Conservation (phyloP, 768 basidiomycete genomes). For the Pulveroboletus sp. region DNA sequence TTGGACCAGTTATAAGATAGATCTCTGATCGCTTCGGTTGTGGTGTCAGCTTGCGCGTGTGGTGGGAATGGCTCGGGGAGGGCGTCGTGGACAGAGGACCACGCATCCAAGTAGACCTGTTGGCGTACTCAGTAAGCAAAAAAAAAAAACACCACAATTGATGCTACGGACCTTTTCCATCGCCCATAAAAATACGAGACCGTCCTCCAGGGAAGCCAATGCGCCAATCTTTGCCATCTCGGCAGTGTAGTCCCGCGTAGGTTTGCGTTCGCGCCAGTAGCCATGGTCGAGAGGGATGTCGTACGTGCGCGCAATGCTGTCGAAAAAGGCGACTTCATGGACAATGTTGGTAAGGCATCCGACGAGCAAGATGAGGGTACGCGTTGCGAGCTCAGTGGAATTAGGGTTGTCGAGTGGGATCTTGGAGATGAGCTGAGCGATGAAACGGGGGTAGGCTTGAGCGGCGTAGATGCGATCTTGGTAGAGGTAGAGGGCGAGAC, state of each 20-base stretch:
- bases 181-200: slow-evolving; percentile 69
- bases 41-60: slow-evolving; percentile 1
- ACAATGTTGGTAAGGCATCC: slow-evolving; percentile 55
- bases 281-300: slow-evolving; percentile 38
- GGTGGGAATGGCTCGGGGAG: not conserved
- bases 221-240: slow-evolving; percentile 57
- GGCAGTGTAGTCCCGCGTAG: slow-evolving; percentile 66
- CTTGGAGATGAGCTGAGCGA: slow-evolving; percentile 57
- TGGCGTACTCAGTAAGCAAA: not conserved
- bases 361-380: slow-evolving; percentile 43
- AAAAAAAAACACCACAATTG: too few relatives aligned
- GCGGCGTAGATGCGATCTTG: slow-evolving; percentile 75
- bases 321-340: slow-evolving; percentile 58
- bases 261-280: slow-evolving; percentile 48
- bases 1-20: slow-evolving; percentile 58
- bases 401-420: slow-evolving; percentile 40
- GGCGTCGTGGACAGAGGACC: slow-evolving; percentile 44
- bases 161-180: slow-evolving; percentile 59
- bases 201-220: slow-evolving; percentile 49
- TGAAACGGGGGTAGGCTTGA: slow-evolving; percentile 69
- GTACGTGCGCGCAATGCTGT: slow-evolving; percentile 41
- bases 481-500: slow-evolving; percentile 59
- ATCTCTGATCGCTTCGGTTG: slow-evolving; percentile 34
- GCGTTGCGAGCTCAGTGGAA: slow-evolving; percentile 22
- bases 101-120: slow-evolving; percentile 67